phyloP scores from a whole-genome alignment of 2,329 filamentous ascomycete genomes.

The Coleophoma crateriformis region DNA sequence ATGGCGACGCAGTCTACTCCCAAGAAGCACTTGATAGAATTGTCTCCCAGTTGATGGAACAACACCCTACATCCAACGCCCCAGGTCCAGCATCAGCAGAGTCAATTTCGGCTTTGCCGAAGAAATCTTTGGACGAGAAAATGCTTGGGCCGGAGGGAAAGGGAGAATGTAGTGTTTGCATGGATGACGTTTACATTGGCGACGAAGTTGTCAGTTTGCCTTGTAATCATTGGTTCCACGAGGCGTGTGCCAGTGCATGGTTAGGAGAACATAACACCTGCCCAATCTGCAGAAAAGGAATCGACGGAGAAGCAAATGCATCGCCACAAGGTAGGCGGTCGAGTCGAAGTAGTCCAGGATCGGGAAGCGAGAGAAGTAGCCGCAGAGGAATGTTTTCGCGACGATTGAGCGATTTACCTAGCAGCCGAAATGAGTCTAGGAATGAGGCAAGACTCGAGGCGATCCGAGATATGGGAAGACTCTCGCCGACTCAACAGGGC shows the following conservation, averaged over 20 bases:
- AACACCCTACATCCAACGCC: constrained; percentile 69
- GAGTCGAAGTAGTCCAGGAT: constrained; percentile 5
- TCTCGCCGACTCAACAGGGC: constrained; percentile 11
- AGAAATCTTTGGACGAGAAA: constrained; percentile 61
- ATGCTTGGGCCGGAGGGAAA: constrained; percentile 62
- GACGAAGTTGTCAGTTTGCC: constrained; percentile 74
- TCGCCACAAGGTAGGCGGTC: constrained; percentile 9
- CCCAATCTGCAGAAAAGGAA: constrained; percentile 63
- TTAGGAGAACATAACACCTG: constrained; percentile 88
- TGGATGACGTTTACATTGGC: constrained; percentile 72
- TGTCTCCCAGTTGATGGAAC: constrained; percentile 83
- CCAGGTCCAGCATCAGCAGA: constrained; percentile 73
- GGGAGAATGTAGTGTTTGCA: constrained; percentile 91
- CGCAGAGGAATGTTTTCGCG: constrained; percentile 11
- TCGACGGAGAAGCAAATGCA: constrained; percentile 13
- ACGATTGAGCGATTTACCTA: constrained; percentile 6
- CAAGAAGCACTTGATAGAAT: constrained; percentile 89
- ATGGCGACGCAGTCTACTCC: constrained; percentile 81
- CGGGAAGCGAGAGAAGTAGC: constrained; percentile 10
- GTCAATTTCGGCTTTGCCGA: constrained; percentile 69
- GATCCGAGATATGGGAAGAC: constrained; percentile 15
- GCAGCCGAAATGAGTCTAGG: constrained; percentile 8
- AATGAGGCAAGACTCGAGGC: constrained; percentile 23
- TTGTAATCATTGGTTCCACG: constrained; percentile 93
- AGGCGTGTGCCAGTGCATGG: constrained; percentile 76